phyloP scores from a whole-genome alignment of 2,329 filamentous ascomycete species.

The Thermomyces lanuginosus region DNA sequence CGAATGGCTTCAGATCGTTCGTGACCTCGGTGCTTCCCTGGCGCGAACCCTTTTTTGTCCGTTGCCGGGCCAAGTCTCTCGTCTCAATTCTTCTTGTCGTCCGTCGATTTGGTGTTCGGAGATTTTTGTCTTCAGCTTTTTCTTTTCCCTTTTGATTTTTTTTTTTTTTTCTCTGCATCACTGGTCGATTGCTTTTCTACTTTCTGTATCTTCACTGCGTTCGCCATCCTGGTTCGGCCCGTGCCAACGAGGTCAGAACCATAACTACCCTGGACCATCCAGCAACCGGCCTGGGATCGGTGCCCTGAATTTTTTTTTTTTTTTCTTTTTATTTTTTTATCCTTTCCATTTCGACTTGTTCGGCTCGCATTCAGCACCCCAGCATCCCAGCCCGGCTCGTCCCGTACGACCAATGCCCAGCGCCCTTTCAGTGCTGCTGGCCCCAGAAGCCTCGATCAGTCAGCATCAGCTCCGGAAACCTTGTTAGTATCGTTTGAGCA shows the following conservation, averaged over 20 bases:
- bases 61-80: too few species aligned
- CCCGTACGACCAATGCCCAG: slow-evolving; percentile 4
- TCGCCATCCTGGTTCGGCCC: background rate
- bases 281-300: too few species aligned
- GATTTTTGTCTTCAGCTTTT: background rate
- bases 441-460: slow-evolving; percentile 2
- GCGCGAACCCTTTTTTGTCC: too few species aligned
- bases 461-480: slow-evolving; percentile 6
- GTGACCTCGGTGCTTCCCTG: too few species aligned
- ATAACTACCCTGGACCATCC: slow-evolving; percentile 27
- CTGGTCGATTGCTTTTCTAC: slow-evolving; percentile 6
- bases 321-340: background rate
- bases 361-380: slow-evolving; percentile 1
- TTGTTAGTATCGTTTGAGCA: slow-evolving; percentile 3
- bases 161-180: background rate
- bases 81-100: too few species aligned
- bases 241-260: slow-evolving; percentile 4
- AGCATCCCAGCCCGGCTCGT: slow-evolving; percentile 1
- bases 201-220: slow-evolving; percentile 4
- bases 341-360: slow-evolving; percentile 6
- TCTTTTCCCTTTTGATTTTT: slow-evolving; percentile 1
- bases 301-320: slow-evolving; percentile 1
- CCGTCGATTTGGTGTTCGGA: too few species aligned
- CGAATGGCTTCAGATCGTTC: too few species aligned
- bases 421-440: slow-evolving; percentile 2